phyloP scores from a whole-genome alignment of 495 filamentous ascomycete species.

The Parmelia sp. region DNA sequence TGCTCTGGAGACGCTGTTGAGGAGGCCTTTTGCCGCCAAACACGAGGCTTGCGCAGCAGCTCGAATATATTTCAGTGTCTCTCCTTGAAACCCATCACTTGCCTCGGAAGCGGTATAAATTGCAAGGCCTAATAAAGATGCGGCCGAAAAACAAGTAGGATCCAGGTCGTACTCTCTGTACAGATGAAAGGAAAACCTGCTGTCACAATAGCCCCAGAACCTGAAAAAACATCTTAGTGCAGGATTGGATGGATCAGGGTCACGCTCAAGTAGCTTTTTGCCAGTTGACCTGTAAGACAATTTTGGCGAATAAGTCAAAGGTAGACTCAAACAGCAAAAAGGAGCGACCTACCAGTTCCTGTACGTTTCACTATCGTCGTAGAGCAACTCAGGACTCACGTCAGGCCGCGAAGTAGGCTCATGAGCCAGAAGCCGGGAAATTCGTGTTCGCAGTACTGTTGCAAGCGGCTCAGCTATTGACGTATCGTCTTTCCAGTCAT shows the following conservation, averaged over 20 bases:
- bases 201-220: not conserved
- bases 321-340: not conserved
- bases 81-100: not conserved
- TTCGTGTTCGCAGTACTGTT: not conserved
- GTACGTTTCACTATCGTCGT: not conserved
- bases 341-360: not conserved
- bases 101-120: not conserved
- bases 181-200: not conserved
- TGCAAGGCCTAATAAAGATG: not conserved
- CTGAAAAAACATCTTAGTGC: not conserved
- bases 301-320: not conserved
- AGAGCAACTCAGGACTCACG: not conserved
- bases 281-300: not conserved
- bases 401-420: not conserved
- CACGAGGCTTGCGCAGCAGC: constrained; percentile 1
- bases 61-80: not conserved
- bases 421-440: not conserved
- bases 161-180: not conserved
- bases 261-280: not conserved
- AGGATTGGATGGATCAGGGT: constrained; percentile 3
- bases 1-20: not conserved
- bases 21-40: constrained; percentile 1
- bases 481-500: not conserved
- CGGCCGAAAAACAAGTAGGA: not conserved
- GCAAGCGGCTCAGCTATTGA: not conserved